Evolutionary conservation across 768 basidiomycete genomes (phyloP), one percentile per base, ranked within the genome.

Genomic region (Mycena haematopus): DNA sequence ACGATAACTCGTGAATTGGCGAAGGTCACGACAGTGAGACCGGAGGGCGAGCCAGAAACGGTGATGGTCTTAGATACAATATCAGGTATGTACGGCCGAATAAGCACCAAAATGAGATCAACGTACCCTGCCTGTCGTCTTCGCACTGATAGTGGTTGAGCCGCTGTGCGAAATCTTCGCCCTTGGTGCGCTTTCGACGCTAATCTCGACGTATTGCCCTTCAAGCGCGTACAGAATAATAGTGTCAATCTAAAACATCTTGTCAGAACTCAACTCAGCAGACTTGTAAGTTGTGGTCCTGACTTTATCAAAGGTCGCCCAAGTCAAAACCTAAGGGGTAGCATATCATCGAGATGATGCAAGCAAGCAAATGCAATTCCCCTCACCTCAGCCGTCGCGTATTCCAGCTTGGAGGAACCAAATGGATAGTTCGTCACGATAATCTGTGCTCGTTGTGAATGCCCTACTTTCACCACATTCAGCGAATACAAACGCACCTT

Each of bases 351-450:
- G 13, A 22, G 1, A 31, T 21, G 22, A 29, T 40, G 17, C 19
- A 40, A 13, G 13, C 10, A 13, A 24, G 22, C 4, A 2, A n/a
- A 11, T 25, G n/a, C 3, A 13, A 9, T 50, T 6, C n/a, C 7
- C 53, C 60, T 72, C 38, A 91, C 79, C 64, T 82, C 79, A 0
- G 87, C 85, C 0, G 90, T 90, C 3, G 88, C 84, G 74, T 89
- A 91, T 29, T 83, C 74, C 9, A 89, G 67, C 61, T 70, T 77
- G 13, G 82, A 81, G 13, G 63, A 52, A 21, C 89, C 89, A 63
- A 88, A 90, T 11, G 78, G 77, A 72, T 88, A 87, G 68, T 89
- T 85, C 2, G 86, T 83, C 17, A 88, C 80, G 21, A 90, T 72
- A 24, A 89, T 76, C 73, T 67, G 21, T 11, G 10, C 27, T 2